Percentiles rank a stretch among this genome's conserved stretches.
phyloP scores from a whole-genome alignment of 345 rosid genomes.

The Brassica juncea region DNA sequence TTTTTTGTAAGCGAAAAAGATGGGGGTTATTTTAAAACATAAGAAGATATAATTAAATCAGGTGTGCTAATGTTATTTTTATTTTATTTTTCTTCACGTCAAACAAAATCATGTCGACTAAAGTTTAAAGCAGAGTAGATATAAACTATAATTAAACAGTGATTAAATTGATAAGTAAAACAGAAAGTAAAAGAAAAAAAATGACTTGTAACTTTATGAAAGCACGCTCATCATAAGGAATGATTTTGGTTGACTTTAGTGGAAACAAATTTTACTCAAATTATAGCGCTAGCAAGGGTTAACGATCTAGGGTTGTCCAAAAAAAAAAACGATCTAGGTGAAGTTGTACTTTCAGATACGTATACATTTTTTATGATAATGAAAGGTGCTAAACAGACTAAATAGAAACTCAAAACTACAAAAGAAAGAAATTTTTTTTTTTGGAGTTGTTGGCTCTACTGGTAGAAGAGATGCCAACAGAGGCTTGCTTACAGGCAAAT shows the following conservation, averaged over 20 bases:
- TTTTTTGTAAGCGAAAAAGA: conserved; percentile 18
- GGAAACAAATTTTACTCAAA: neutral
- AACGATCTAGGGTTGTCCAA: neutral
- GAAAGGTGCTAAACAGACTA: too few relatives aligned
- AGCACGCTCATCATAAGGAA: neutral
- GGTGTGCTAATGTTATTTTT: conserved; percentile 8
- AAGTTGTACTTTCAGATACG: neutral
- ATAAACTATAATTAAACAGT: conserved; percentile 19
- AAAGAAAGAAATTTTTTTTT: too few relatives aligned
- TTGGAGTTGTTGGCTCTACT: too few relatives aligned
- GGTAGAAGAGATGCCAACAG: too few relatives aligned
- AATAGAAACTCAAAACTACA: too few relatives aligned
- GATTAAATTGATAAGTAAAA: neutral
- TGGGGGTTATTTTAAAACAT: conserved; percentile 13
- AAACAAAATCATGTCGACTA: conserved; percentile 38
- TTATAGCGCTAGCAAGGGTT: neutral
- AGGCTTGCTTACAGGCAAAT: too few relatives aligned
- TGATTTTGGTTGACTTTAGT: neutral
- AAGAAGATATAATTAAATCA: conserved; percentile 30
- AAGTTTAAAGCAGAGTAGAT: conserved; percentile 22
- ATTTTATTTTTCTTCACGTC: neutral
- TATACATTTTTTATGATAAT: too few relatives aligned
- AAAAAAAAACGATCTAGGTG: neutral
- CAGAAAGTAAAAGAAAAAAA: too few relatives aligned
- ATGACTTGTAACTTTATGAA: neutral